A percentile compares a stretch with the other conserved stretches of the same genome.
Evolutionary conservation across 2,329 filamentous ascomycete genomes (phyloP).

Genomic region (Metarhizium humberi): DNA sequence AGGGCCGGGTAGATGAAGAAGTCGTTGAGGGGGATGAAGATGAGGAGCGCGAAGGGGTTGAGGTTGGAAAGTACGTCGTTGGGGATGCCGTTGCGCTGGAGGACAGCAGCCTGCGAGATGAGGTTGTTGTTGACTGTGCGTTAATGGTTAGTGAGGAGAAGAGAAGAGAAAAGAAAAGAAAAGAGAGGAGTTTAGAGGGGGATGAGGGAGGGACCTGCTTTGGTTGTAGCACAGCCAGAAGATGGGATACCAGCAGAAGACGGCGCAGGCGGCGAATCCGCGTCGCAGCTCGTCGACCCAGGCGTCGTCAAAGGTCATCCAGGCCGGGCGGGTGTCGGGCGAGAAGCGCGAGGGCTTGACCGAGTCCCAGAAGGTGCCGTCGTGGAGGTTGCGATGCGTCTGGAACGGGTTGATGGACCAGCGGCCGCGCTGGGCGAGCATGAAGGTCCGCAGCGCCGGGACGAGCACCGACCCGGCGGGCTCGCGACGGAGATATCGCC

Average conservation of each 20-base stretch:
- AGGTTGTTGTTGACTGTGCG: conserved; percentile 46
- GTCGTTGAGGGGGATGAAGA: conserved; percentile 66
- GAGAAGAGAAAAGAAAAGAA: not conserved
- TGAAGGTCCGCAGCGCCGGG: conserved; percentile 56
- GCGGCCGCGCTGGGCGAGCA: conserved; percentile 55
- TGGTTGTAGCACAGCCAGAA: conserved; percentile 52
- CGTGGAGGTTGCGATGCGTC: conserved; percentile 49
- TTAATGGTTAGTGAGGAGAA: conserved; percentile 36
- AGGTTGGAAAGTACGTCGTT: conserved; percentile 73
- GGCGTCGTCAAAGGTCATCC: conserved; percentile 77
- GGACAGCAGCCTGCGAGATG: conserved; percentile 54
- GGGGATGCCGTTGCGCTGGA: conserved; percentile 61
- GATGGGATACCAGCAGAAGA: conserved; percentile 62
- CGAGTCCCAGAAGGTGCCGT: conserved; percentile 51
- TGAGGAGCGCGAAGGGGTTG: conserved; percentile 64
- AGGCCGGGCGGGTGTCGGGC: conserved; percentile 45
- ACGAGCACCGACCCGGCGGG: conserved; percentile 63
- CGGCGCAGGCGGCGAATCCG: conserved; percentile 59
- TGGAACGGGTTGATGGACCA: conserved; percentile 58
- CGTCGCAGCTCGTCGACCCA: conserved; percentile 74
- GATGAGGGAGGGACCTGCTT: conserved; percentile 57
- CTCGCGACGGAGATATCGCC: conserved; percentile 50
- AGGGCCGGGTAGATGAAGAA: conserved; percentile 59
- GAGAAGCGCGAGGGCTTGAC: conserved; percentile 58
- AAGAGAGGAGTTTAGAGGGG: conserved; percentile 53